Evolutionary conservation across 176 grass and related monocot species (phyloP).

Genomic region (Triticum aestivum): DNA sequence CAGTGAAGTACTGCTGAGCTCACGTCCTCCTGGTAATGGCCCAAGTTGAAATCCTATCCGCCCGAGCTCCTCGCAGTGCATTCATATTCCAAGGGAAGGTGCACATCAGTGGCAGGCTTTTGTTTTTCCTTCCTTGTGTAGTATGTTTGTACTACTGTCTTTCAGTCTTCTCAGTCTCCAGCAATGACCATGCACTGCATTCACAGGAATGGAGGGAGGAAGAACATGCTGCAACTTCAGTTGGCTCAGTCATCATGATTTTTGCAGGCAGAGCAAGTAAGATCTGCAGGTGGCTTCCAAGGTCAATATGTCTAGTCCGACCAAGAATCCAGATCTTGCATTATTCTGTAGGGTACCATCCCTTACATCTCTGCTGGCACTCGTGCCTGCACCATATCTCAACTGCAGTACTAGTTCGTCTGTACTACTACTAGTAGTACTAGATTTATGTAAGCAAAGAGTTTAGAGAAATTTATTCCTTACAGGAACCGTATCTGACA

Average conservation of each 20-base stretch:
- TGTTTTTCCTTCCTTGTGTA: not conserved
- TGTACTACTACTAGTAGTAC: not conserved
- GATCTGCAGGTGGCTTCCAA: not conserved
- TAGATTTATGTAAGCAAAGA: not conserved
- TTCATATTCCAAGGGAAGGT: no score
- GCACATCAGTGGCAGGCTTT: not conserved
- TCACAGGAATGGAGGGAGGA: constrained; percentile 16
- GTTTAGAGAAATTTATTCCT: no score
- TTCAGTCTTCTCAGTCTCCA: not conserved
- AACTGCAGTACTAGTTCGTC: not conserved
- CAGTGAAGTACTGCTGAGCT: no score
- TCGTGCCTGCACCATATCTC: not conserved
- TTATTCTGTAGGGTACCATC: constrained; percentile 15
- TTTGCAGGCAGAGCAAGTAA: not conserved
- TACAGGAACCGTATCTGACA: not conserved
- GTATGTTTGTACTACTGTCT: not conserved
- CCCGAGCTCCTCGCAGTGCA: no score
- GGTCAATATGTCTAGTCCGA: constrained; percentile 29
- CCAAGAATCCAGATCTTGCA: constrained; percentile 21
- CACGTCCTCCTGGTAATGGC: no score
- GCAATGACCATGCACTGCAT: not conserved
- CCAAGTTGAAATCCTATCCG: no score
- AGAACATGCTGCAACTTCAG: constrained; percentile 12
- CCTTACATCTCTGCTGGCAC: not conserved
- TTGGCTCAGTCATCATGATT: constrained; percentile 1